Evolutionary conservation across 257 asterid genomes (phyloP).

Genomic region (Nicotiana undulata): DNA sequence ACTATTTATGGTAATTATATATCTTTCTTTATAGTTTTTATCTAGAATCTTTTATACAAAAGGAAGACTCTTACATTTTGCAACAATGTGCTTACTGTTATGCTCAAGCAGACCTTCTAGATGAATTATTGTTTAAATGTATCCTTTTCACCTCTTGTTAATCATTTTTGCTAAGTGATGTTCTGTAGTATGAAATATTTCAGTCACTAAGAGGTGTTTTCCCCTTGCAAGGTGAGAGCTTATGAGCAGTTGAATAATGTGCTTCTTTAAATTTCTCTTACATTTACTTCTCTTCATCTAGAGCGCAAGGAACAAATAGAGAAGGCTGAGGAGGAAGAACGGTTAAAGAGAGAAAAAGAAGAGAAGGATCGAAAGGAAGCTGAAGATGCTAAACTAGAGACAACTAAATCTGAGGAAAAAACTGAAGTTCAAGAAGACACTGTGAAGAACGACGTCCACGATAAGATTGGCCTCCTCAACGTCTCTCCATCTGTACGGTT

Average conservation of each 20-base stretch:
- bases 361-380: slow-evolving; percentile 58
- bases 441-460: slow-evolving; percentile 31
- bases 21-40: too few relatives aligned
- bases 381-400: slow-evolving; percentile 41
- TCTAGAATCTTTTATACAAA: too few relatives aligned
- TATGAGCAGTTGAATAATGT: neutral
- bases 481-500: slow-evolving; percentile 47
- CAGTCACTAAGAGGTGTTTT: neutral
- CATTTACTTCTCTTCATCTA: slow-evolving; percentile 18
- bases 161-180: neutral
- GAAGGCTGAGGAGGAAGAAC: slow-evolving; percentile 83
- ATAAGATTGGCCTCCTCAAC: slow-evolving; percentile 31
- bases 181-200: neutral
- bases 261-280: neutral
- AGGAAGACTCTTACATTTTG: too few relatives aligned
- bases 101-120: neutral
- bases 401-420: slow-evolving; percentile 25
- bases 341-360: slow-evolving; percentile 76
- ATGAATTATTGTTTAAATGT: neutral
- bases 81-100: too few relatives aligned
- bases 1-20: too few relatives aligned
- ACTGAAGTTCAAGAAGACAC: slow-evolving; percentile 35
- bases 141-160: neutral
- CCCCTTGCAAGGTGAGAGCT: neutral
- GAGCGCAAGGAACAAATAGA: slow-evolving; percentile 87